Conservation (phyloP, 305 asterid genomes). For the Fraxinus sp. region DNA sequence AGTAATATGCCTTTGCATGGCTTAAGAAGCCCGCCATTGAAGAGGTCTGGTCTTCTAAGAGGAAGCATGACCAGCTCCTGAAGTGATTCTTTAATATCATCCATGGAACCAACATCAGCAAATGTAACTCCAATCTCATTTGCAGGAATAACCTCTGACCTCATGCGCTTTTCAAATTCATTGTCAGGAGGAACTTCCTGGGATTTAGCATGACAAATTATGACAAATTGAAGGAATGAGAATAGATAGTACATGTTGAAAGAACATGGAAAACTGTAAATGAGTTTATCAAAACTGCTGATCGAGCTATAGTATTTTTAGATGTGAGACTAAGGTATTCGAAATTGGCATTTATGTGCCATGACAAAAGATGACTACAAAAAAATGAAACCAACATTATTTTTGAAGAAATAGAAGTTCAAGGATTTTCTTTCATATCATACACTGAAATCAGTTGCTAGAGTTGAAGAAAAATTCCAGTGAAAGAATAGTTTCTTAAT, state of each 20-base stretch:
- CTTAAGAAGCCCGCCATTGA: conserved; percentile 91
- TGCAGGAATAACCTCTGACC: no score
- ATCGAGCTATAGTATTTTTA: background rate
- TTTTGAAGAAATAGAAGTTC: background rate
- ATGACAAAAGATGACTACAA: background rate
- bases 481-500: background rate
- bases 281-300: background rate
- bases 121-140: conserved; percentile 48
- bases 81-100: conserved; percentile 88
- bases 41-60: conserved; percentile 90
- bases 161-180: no score
- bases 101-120: conserved; percentile 79
- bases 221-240: background rate
- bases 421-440: background rate
- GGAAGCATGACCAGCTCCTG: conserved; percentile 99
- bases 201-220: conserved; percentile 7
- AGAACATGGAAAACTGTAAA: background rate
- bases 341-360: background rate
- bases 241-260: background rate
- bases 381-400: background rate
- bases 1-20: conserved; percentile 96
- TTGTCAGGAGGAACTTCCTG: no score
- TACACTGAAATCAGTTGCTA: background rate
- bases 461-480: background rate
- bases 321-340: background rate